phyloP scores from a whole-genome alignment of 2,329 filamentous ascomycete genomes.

The Fusarium sp. region DNA sequence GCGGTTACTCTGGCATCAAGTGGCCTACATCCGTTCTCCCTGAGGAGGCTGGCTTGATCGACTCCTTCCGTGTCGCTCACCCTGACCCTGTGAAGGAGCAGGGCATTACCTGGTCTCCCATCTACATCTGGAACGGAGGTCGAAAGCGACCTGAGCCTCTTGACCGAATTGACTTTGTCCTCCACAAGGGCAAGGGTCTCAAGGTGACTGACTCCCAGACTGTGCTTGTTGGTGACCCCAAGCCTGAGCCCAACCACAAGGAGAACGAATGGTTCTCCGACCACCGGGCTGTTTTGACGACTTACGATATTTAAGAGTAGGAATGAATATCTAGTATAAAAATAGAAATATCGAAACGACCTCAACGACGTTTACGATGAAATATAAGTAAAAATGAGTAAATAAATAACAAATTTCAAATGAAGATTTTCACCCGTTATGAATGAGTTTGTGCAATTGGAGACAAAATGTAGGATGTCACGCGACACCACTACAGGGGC shows the following conservation, averaged over 20 bases:
- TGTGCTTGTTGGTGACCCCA: slow-evolving; percentile 52
- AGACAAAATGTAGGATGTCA: too few species aligned
- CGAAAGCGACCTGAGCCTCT: slow-evolving; percentile 55
- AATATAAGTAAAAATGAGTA: slow-evolving; percentile 10
- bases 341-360: not conserved
- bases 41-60: slow-evolving; percentile 53
- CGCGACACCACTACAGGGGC: too few species aligned
- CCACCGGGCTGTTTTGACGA: slow-evolving; percentile 53
- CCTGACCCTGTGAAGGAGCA: slow-evolving; percentile 51
- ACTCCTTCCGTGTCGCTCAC: slow-evolving; percentile 55
- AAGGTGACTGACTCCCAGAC: slow-evolving; percentile 49
- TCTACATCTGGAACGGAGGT: slow-evolving; percentile 52
- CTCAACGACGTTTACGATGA: slow-evolving; percentile 18
- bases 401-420: not conserved
- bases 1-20: slow-evolving; percentile 50
- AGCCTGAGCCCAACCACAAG: slow-evolving; percentile 50
- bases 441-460: too few species aligned
- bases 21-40: slow-evolving; percentile 57
- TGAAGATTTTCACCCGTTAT: not conserved
- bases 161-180: slow-evolving; percentile 59
- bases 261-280: slow-evolving; percentile 59
- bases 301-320: slow-evolving; percentile 42
- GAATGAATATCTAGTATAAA: not conserved
- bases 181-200: slow-evolving; percentile 53
- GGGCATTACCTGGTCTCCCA: slow-evolving; percentile 58